A percentile compares a stretch with the other conserved stretches of the same genome.
Evolutionary conservation across 148 eudicot species (phyloP).

Genomic region (Rhododendron kiyosumense): DNA sequence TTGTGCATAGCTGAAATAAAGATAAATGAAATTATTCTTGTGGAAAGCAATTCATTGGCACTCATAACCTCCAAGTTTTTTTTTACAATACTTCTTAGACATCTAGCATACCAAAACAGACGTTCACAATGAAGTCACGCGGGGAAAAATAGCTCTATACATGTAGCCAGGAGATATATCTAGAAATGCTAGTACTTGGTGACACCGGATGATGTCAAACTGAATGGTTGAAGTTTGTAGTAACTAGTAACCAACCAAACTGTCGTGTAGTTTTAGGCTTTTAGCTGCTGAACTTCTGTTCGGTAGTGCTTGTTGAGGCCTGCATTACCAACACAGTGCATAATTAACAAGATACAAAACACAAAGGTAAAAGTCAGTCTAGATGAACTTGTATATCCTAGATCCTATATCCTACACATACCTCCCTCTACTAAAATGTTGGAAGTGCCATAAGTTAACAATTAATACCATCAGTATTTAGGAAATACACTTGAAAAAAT

Average conservation of each 20-base stretch:
- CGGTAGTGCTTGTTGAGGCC: constrained; percentile 55
- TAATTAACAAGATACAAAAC: not conserved
- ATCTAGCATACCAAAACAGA: constrained; percentile 9
- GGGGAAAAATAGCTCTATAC: constrained; percentile 36
- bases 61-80: constrained; percentile 14
- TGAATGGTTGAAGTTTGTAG: constrained; percentile 10
- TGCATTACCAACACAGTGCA: constrained; percentile 21
- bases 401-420: not conserved
- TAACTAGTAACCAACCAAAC: not conserved
- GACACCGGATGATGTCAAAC: not conserved
- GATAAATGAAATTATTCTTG: constrained; percentile 16
- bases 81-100: constrained; percentile 14
- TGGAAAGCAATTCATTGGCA: constrained; percentile 9
- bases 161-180: constrained; percentile 10
- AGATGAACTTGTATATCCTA: not conserved
- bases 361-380: not conserved
- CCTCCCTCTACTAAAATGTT: not conserved
- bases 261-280: constrained; percentile 4
- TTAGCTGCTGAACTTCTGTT: constrained; percentile 52
- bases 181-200: constrained; percentile 10
- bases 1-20: constrained; percentile 13
- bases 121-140: constrained; percentile 17
- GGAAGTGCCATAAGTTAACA: not conserved
- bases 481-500: not conserved
- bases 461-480: not conserved